Conservation (phyloP, 257 asterid genomes). For the Solanum sejunctum region DNA sequence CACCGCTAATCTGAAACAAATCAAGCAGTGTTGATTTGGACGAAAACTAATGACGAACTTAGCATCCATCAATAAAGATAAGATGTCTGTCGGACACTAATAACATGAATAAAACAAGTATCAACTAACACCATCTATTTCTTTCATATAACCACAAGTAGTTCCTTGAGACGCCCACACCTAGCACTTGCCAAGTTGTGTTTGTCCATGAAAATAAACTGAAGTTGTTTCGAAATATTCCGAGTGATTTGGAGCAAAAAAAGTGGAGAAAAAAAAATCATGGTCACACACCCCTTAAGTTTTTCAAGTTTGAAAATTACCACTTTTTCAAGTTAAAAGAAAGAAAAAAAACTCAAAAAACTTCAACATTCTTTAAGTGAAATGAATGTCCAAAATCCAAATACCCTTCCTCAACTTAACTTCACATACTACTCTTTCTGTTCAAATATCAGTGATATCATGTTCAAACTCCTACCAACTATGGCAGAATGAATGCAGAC, state of each 20-base stretch:
- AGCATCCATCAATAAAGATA: not conserved
- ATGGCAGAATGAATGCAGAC: not conserved
- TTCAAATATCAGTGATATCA: not conserved
- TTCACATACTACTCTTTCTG: not conserved
- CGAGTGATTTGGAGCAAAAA: too few species aligned
- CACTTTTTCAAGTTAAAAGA: too few species aligned
- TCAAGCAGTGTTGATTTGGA: not conserved
- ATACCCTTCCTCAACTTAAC: not conserved
- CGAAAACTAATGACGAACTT: not conserved
- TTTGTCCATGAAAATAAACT: too few species aligned
- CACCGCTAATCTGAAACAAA: not conserved
- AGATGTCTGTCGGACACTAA: not conserved
- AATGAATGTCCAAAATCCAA: not conserved
- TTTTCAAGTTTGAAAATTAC: not conserved
- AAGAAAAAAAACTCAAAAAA: too few species aligned
- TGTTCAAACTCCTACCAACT: not conserved
- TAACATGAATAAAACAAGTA: not conserved
- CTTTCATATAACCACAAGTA: not conserved
- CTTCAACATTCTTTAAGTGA: not conserved
- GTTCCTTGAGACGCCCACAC: not conserved
- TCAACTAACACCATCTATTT: not conserved
- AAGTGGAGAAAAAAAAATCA: too few species aligned
- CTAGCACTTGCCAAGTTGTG: not conserved
- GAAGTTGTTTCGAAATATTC: too few species aligned
- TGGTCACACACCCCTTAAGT: not conserved